Evolutionary conservation across 2,329 filamentous ascomycete genomes (phyloP).

Genomic region (Sporothrix protearum): DNA sequence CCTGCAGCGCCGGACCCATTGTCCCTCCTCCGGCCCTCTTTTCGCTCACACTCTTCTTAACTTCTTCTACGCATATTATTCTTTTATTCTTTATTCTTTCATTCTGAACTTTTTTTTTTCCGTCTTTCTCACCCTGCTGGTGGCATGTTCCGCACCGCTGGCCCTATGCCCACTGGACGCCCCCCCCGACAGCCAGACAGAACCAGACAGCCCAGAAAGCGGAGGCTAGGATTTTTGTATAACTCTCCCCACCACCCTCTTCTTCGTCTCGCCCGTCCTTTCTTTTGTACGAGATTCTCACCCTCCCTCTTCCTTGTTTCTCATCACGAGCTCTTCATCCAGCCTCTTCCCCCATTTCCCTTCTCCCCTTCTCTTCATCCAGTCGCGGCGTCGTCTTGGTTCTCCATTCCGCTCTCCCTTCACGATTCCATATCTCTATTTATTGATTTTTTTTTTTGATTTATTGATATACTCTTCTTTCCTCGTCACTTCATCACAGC

Average conservation of each 20-base stretch:
- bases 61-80: too few species aligned
- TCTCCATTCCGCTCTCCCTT: constrained; percentile 6
- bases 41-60: neutral
- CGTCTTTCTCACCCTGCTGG: neutral
- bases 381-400: constrained; percentile 51
- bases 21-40: constrained; percentile 1
- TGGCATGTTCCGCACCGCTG: constrained; percentile 8
- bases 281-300: constrained; percentile 44
- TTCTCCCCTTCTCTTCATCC: constrained; percentile 51
- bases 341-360: constrained; percentile 46
- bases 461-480: neutral
- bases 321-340: constrained; percentile 49
- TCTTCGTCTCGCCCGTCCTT: constrained; percentile 24
- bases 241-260: constrained; percentile 51
- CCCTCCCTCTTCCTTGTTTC: constrained; percentile 47
- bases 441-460: neutral
- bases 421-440: constrained; percentile 3
- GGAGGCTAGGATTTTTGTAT: constrained; percentile 34
- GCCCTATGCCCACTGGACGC: neutral
- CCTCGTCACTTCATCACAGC: constrained; percentile 2
- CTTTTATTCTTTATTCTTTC: neutral
- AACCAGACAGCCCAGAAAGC: constrained; percentile 16
- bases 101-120: neutral
- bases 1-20: constrained; percentile 16
- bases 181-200: neutral